Evolutionary conservation across 2,329 filamentous ascomycete genomes (phyloP), one percentile per base, ranked within the genome.

Genomic region (Chrysosporium keratinophilum): DNA sequence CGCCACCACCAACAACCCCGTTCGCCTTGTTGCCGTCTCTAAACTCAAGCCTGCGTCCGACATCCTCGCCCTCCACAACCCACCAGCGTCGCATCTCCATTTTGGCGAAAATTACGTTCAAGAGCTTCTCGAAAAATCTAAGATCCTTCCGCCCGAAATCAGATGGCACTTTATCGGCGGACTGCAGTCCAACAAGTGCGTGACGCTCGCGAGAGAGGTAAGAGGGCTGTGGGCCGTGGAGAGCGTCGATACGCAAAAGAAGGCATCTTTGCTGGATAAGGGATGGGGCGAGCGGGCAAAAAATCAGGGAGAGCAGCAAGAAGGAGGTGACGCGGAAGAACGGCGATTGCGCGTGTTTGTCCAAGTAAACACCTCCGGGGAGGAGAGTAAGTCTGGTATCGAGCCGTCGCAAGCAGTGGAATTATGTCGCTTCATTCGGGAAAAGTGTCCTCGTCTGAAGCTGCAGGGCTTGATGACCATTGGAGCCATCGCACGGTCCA

Each of bases 61-160:
- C 69, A 86, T 98, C 63, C 77, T 95, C 53, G 85, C 89, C 31
- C 80, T 98, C 0, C 85, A 94, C 72, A 76, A 79, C 62, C 70
- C 76, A 0, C 75, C 78, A 0, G 68, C 73, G 31, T 69, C 73
- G 1, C 87, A 90, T 52, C 61, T 76, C 15, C 88, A 98, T 72
- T 97, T 97, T 69, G 93, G 93, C 63, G 93, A 98, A 73, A 98
- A 98, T 75, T 98, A 98, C 73, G 78, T 85, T 3, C 87, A 91
- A 71, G 93, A 98, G 70, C 79, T 98, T 52, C 77, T 79, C 56
- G 85, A 95, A 67, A 98, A 98, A 71, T 85, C 88, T 1, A 78
- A 79, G 35, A 67, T 95, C 17, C 79, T 98, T 10, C 91, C 93
- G 0, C 72, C 64, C 3, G 64, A 73, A 43, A 86, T 98, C 60